A percentile compares a stretch with the other conserved stretches of the same genome.
phyloP scores from a whole-genome alignment of 345 rosid species.

The Eucalyptus polybractea region DNA sequence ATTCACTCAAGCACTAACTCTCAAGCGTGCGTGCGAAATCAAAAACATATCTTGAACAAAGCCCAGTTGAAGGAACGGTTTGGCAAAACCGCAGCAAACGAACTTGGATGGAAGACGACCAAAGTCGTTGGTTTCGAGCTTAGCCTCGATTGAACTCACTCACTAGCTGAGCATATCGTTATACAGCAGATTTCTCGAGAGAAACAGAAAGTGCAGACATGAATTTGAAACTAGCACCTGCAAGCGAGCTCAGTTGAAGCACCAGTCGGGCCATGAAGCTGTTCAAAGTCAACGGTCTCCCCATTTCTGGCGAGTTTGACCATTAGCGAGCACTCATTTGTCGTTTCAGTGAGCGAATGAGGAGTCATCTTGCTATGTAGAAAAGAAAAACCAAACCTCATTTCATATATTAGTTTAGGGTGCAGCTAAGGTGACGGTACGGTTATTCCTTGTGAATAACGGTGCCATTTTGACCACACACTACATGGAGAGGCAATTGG shows the following conservation, averaged over 20 bases:
- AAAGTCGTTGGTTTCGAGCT: background rate
- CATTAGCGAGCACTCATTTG: too few relatives aligned
- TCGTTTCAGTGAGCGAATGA: too few relatives aligned
- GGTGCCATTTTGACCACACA: too few relatives aligned
- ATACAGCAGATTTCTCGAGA: rapidly evolving
- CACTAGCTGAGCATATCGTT: background rate
- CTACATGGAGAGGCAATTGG: rapidly evolving
- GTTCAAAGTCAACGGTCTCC: too few relatives aligned
- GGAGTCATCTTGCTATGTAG: too few relatives aligned
- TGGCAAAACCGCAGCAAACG: background rate
- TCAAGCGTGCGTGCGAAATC: background rate
- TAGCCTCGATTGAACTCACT: background rate
- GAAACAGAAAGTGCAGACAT: background rate
- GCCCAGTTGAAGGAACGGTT: background rate
- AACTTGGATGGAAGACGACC: background rate
- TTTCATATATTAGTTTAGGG: too few relatives aligned
- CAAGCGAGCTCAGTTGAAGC: background rate
- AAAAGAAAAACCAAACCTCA: too few relatives aligned
- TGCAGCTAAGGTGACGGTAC: too few relatives aligned
- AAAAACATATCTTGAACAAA: background rate
- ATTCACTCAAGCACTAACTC: background rate
- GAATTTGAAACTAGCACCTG: background rate
- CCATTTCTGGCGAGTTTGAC: too few relatives aligned
- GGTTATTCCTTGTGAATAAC: too few relatives aligned
- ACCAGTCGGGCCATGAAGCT: too few relatives aligned